Evolutionary conservation across 2,329 filamentous ascomycete genomes (phyloP), one percentile per base, ranked within the genome.

Genomic region (Tetracladium maxilliforme): DNA sequence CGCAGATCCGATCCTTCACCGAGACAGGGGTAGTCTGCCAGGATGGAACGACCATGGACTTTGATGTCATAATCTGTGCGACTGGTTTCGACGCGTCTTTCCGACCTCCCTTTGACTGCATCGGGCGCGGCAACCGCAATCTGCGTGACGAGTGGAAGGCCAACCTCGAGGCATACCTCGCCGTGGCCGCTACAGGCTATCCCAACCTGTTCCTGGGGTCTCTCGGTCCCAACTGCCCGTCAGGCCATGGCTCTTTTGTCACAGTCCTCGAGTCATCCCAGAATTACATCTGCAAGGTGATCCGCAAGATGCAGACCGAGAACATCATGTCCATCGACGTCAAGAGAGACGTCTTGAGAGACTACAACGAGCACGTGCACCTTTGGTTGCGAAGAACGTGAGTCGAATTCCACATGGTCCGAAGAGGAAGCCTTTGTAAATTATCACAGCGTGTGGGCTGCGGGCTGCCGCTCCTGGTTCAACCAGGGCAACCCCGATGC

Each of bases 391-490:
- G n/a, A n/a, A n/a, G n/a, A n/a, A n/a, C n/a, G n/a, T n/a, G 46
- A 15, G 48, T 58, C 19, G 43, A 51, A 29, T 49, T 59, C 22
- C 49, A 57, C 37, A 52, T 55, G 35, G 49, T 47, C 8, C 45
- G 49, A 1, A n/a, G n/a, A n/a, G n/a, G n/a, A n/a, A n/a, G n/a
- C n/a, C n/a, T n/a, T n/a, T n/a, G n/a, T n/a, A n/a, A n/a, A n/a
- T n/a, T n/a, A n/a, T n/a, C n/a, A n/a, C n/a, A n/a, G n/a, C n/a
- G 49, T 54, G 4, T 48, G 52, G 43, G 42, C 48, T 1, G 42
- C 41, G 14, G 39, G 35, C 3, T 61, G 56, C 30, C 45, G 46
- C 25, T 54, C 49, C 24, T 64, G 58, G 56, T 63, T 62, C 36
- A 64, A 64, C 42, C 45, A 49, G 17, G 46, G 49, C 19, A 46